Percentiles rank a stretch among this genome's conserved stretches.
phyloP scores from a whole-genome alignment of 192 early-diverging fungal species.

The Pilobolus umbonatus region DNA sequence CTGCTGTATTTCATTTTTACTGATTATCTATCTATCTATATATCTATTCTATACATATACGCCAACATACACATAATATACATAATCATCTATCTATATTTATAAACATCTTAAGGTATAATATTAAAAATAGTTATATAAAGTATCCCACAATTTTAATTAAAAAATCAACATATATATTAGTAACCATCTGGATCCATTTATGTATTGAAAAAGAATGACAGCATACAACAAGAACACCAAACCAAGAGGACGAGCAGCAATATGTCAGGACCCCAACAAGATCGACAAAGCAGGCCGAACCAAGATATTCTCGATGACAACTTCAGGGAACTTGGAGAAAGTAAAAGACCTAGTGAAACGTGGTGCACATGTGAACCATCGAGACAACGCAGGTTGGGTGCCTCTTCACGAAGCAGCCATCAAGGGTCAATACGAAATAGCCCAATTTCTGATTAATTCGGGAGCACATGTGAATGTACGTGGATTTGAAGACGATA shows the following conservation, averaged over 20 bases:
- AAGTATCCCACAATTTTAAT: too few relatives aligned
- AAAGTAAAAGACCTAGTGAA: conserved; percentile 48
- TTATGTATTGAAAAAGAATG: too few relatives aligned
- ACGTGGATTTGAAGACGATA: conserved; percentile 61
- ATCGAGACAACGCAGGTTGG: conserved; percentile 63
- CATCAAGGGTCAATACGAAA: conserved; percentile 41
- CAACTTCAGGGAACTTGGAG: conserved; percentile 55
- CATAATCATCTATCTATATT: too few relatives aligned
- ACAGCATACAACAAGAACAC: too few relatives aligned
- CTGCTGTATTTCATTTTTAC: too few relatives aligned
- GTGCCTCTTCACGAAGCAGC: conserved; percentile 58
- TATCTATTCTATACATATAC: too few relatives aligned
- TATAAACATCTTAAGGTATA: too few relatives aligned
- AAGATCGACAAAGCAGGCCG: conserved; percentile 43
- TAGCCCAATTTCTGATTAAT: conserved; percentile 47
- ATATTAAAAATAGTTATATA: too few relatives aligned
- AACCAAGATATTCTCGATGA: conserved; percentile 47
- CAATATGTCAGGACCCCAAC: conserved; percentile 27
- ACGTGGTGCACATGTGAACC: conserved; percentile 57
- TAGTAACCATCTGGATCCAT: too few relatives aligned
- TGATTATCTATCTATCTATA: too few relatives aligned
- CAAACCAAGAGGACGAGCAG: background rate
- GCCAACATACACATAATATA: too few relatives aligned
- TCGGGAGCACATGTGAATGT: conserved; percentile 54
- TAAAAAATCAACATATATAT: too few relatives aligned